A percentile compares a stretch with the other conserved stretches of the same genome.
Conservation (phyloP, 345 rosid genomes). For the Combretum micranthum region DNA sequence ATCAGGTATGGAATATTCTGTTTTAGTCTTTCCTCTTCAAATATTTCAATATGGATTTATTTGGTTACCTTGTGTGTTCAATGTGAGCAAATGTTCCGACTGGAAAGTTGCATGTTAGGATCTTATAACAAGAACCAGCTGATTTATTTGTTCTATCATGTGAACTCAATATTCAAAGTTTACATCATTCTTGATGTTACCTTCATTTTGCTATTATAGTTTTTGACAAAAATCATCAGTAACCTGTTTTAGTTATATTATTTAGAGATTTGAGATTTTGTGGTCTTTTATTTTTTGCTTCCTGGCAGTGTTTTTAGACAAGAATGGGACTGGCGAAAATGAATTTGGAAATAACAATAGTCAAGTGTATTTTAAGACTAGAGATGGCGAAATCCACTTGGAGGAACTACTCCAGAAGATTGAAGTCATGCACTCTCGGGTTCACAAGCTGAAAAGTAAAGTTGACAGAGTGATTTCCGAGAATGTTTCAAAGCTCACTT, state of each 20-base stretch:
- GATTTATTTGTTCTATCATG: too few species aligned
- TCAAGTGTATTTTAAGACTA: constrained; percentile 30
- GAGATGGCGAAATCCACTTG: constrained; percentile 41
- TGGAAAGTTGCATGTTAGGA: too few species aligned
- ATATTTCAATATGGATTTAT: background rate
- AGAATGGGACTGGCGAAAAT: constrained; percentile 26
- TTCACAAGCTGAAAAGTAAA: constrained; percentile 55
- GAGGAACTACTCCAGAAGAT: constrained; percentile 70
- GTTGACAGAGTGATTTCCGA: constrained; percentile 56
- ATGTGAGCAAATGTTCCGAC: too few species aligned
- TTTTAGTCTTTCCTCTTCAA: background rate
- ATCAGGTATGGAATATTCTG: constrained; percentile 25
- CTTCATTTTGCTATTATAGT: too few species aligned
- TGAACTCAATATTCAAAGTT: too few species aligned
- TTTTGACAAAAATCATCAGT: too few species aligned
- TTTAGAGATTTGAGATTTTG: background rate
- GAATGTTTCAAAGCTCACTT: constrained; percentile 72
- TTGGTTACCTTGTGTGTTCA: too few species aligned
- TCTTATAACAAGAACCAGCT: too few species aligned
- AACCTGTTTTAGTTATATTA: background rate
- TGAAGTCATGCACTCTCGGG: constrained; percentile 49
- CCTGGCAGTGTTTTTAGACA: constrained; percentile 32
- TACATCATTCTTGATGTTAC: too few species aligned
- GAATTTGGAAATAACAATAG: constrained; percentile 26
- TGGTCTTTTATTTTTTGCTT: constrained; percentile 11